Conservation (phyloP, 2,329 filamentous ascomycete species). For the Xylariaceae sp. region DNA sequence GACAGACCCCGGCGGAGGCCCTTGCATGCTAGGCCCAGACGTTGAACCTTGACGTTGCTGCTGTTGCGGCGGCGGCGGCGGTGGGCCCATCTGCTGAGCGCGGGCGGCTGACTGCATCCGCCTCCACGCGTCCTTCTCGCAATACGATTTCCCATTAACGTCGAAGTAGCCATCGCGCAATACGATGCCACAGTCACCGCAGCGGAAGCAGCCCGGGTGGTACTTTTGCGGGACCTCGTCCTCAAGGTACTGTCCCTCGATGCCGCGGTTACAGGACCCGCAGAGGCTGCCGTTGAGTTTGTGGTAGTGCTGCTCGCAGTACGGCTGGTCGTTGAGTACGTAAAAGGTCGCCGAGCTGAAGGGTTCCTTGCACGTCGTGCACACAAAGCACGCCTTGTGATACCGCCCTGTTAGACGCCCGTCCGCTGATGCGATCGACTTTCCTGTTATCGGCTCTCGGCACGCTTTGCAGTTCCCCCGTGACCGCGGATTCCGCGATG, state of each 20-base stretch:
- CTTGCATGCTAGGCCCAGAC: slow-evolving; percentile 22
- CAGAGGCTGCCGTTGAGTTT: slow-evolving; percentile 88
- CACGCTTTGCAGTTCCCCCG: slow-evolving; percentile 87
- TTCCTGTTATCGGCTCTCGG: slow-evolving; percentile 77
- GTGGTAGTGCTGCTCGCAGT: slow-evolving; percentile 93
- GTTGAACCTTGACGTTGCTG: slow-evolving; percentile 15
- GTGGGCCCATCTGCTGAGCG: slow-evolving; percentile 34
- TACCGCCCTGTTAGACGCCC: slow-evolving; percentile 91
- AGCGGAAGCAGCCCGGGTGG: slow-evolving; percentile 86
- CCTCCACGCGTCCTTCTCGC: slow-evolving; percentile 81
- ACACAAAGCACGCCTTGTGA: slow-evolving; percentile 94
- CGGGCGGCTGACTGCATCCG: slow-evolving; percentile 52
- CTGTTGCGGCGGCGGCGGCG: slow-evolving; percentile 25
- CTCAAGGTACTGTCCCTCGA: slow-evolving; percentile 92
- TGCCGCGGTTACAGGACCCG: slow-evolving; percentile 77
- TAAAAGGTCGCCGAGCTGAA: slow-evolving; percentile 93
- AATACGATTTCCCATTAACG: slow-evolving; percentile 79
- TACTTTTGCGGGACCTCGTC: slow-evolving; percentile 80
- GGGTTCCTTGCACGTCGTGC: slow-evolving; percentile 78
- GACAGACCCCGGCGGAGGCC: slow-evolving; percentile 22
- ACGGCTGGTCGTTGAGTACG: slow-evolving; percentile 84
- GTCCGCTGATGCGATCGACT: slow-evolving; percentile 92
- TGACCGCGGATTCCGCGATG: slow-evolving; percentile 48
- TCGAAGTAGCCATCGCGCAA: slow-evolving; percentile 91
- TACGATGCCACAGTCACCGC: slow-evolving; percentile 75